A percentile compares a stretch with the other conserved stretches of the same genome.
These are phyloP conservation scores for Viola odorata DNA, from an alignment of 345 rosid species.

Conservation along the genomic window DNA sequence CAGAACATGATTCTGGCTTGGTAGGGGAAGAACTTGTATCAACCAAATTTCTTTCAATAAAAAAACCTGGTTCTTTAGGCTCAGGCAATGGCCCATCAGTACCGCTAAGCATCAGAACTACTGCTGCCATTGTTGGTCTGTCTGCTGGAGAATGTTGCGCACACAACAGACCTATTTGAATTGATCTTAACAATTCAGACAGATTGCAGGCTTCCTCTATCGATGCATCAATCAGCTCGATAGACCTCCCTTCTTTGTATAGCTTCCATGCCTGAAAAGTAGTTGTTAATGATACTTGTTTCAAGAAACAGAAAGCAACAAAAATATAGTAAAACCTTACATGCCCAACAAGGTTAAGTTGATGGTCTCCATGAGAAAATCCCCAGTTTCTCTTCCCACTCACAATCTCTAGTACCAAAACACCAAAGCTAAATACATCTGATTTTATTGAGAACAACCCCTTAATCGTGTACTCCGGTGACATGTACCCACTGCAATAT, in stretches of 20 bases:
- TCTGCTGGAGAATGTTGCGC: not conserved
- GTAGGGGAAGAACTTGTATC: no score
- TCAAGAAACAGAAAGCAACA: no score
- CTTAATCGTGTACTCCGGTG: no score
- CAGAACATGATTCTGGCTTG: no score
- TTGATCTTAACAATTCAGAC: not conserved
- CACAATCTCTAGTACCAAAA: no score
- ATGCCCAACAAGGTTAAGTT: not conserved
- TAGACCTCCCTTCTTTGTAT: no score
- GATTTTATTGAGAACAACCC: no score
- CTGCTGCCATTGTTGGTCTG: not conserved
- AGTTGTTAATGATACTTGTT: no score
- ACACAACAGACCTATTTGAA: not conserved
- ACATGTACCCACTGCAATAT: no score
- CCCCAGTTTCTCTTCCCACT: not conserved
- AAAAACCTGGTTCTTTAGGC: slow-evolving; percentile 4
- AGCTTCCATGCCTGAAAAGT: no score
- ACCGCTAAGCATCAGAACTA: not conserved
- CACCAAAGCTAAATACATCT: no score
- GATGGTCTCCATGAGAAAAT: not conserved
- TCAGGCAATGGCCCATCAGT: not conserved
- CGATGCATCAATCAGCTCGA: not conserved
- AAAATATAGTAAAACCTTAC: not conserved
- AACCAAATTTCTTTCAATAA: not conserved
- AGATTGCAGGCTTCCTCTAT: not conserved